phyloP scores from a whole-genome alignment of 306 rosid species.

The Rubus parviflorus region DNA sequence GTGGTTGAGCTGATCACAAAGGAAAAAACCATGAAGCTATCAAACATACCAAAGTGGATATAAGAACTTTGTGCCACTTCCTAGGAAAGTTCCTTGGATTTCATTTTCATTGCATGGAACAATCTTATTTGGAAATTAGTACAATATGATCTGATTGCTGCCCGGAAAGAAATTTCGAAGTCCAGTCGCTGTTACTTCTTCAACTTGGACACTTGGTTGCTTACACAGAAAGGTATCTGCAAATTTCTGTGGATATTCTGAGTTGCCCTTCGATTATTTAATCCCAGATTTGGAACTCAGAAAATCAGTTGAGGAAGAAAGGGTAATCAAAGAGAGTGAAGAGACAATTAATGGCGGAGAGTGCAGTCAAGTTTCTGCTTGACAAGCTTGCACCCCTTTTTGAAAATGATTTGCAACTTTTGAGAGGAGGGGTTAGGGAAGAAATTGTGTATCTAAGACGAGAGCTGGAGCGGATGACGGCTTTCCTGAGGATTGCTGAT shows the following conservation, averaged over 20 bases:
- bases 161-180: not conserved
- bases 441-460: constrained; percentile 23
- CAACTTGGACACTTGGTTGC: not conserved
- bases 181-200: not conserved
- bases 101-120: not conserved
- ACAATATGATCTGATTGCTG: not conserved
- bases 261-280: not conserved
- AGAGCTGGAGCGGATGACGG: constrained; percentile 29
- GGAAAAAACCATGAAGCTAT: not conserved
- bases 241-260: not conserved
- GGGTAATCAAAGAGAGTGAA: not conserved
- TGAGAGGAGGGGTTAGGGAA: constrained; percentile 41
- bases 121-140: not conserved
- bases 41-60: not conserved
- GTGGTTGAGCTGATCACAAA: not conserved
- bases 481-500: constrained; percentile 32
- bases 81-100: not conserved
- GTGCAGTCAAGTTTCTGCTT: constrained; percentile 38
- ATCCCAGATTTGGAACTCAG: not conserved
- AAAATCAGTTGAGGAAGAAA: constrained; percentile 2
- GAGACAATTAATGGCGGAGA: constrained; percentile 42
- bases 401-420: constrained; percentile 42
- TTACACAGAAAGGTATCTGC: not conserved
- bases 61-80: not conserved
- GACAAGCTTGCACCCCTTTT: constrained; percentile 41